Evolutionary conservation across 2,329 filamentous ascomycete genomes (phyloP).

Genomic region (Rhinocladiella similis): DNA sequence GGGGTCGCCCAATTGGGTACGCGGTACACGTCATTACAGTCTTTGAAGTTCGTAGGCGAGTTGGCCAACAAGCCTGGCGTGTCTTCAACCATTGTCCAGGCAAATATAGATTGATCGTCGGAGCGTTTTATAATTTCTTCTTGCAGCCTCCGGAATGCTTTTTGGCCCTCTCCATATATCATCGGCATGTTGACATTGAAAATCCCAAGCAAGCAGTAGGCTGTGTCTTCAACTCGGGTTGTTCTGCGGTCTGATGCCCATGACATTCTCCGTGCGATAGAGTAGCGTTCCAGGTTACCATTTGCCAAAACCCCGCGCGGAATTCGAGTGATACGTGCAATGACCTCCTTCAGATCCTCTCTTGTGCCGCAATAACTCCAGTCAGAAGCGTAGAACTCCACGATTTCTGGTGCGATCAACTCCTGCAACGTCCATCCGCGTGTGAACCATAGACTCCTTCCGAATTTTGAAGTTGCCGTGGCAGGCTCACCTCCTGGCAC

Average conservation of each 20-base stretch:
- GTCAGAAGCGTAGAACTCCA: too few relatives aligned
- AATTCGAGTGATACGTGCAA: conserved; percentile 12
- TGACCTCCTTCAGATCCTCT: too few relatives aligned
- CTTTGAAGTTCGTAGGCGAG: too few relatives aligned
- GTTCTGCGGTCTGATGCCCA: conserved; percentile 19
- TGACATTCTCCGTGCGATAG: conserved; percentile 17
- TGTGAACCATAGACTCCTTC: conserved; percentile 19
- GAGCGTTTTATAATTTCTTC: not conserved
- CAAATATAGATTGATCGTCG: not conserved
- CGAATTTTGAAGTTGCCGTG: not conserved
- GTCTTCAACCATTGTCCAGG: not conserved
- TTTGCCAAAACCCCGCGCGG: not conserved
- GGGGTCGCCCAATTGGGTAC: too few relatives aligned
- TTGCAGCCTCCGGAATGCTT: not conserved
- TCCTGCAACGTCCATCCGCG: conserved; percentile 29
- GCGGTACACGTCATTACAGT: too few relatives aligned
- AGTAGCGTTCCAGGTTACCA: not conserved
- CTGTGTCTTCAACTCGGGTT: conserved; percentile 30
- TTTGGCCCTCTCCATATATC: not conserved
- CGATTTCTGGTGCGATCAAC: conserved; percentile 25
- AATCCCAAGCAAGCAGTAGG: conserved; percentile 32
- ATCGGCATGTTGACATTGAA: conserved; percentile 26
- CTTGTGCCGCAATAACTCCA: too few relatives aligned
- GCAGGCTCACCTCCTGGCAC: not conserved
- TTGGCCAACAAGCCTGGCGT: too few relatives aligned